Evolutionary conservation across 352 stramenopile genomes (phyloP).

Genomic region (Phytopythium cucurbitacearum): DNA sequence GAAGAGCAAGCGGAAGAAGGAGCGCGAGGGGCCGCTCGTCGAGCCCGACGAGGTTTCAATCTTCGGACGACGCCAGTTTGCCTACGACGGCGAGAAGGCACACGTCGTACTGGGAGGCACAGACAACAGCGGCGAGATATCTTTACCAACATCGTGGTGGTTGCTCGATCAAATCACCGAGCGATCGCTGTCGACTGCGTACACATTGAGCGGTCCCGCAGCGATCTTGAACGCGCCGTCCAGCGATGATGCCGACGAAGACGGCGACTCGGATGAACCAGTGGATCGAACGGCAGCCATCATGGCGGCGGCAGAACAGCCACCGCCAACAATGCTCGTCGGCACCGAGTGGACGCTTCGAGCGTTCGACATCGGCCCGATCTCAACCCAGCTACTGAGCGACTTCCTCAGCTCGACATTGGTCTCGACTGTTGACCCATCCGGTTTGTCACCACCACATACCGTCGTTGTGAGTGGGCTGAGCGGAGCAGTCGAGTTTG

Average conservation of each 20-base stretch:
- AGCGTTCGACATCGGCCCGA: conserved; percentile 57
- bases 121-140: no score
- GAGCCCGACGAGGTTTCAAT: conserved; percentile 27
- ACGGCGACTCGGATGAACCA: conserved; percentile 31
- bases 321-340: conserved; percentile 12
- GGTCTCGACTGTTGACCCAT: neutral
- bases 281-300: neutral
- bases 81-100: conserved; percentile 40
- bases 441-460: neutral
- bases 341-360: conserved; percentile 54
- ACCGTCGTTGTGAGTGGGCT: conserved; percentile 44
- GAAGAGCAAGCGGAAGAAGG: conserved; percentile 16
- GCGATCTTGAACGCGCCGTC: conserved; percentile 1
- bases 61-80: conserved; percentile 17
- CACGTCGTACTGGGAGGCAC: conserved; percentile 20
- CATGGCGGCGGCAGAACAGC: neutral
- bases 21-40: conserved; percentile 15
- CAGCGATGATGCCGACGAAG: conserved; percentile 11
- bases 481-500: conserved; percentile 49
- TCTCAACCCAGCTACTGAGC: conserved; percentile 35
- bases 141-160: conserved; percentile 9
- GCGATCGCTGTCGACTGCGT: conserved; percentile 15
- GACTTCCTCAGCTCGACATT: neutral
- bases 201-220: conserved; percentile 5
- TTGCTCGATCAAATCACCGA: conserved; percentile 15